Percentiles rank a stretch among this genome's conserved stretches.
phyloP scores from a whole-genome alignment of 192 early-diverging fungal genomes.

The Coemansia sp. region DNA sequence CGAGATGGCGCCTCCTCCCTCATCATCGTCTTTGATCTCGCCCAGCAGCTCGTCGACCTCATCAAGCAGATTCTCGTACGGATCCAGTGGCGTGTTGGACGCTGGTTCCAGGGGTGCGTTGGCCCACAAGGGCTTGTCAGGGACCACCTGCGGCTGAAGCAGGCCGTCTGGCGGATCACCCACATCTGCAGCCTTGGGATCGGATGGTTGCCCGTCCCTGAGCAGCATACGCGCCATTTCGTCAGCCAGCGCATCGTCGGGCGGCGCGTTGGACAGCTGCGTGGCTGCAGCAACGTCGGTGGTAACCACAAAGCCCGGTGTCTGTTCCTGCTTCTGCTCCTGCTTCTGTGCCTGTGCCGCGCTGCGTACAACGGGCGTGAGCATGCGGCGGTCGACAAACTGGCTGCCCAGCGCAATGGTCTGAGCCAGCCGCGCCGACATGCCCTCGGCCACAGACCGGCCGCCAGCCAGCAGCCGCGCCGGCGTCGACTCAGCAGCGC shows the following conservation, averaged over 20 bases:
- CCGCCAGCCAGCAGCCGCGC: slow-evolving; percentile 36
- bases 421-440: slow-evolving; percentile 47
- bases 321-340: neutral
- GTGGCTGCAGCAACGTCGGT: slow-evolving; percentile 11
- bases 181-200: neutral
- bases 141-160: neutral
- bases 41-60: slow-evolving; percentile 55
- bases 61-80: slow-evolving; percentile 54
- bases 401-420: slow-evolving; percentile 52
- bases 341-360: slow-evolving; percentile 18
- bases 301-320: neutral
- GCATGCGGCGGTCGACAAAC: slow-evolving; percentile 45
- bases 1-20: slow-evolving; percentile 2
- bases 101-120: slow-evolving; percentile 35
- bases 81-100: slow-evolving; percentile 29
- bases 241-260: slow-evolving; percentile 18
- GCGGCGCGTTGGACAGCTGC: slow-evolving; percentile 9
- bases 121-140: slow-evolving; percentile 9
- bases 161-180: neutral
- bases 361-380: slow-evolving; percentile 40
- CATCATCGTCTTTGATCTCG: slow-evolving; percentile 47
- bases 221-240: slow-evolving; percentile 33
- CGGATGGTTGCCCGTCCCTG: slow-evolving; percentile 2
- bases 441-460: slow-evolving; percentile 35
- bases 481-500: slow-evolving; percentile 18